phyloP scores from a whole-genome alignment of 768 basidiomycete species.

The Lanmaoa rubissima region DNA sequence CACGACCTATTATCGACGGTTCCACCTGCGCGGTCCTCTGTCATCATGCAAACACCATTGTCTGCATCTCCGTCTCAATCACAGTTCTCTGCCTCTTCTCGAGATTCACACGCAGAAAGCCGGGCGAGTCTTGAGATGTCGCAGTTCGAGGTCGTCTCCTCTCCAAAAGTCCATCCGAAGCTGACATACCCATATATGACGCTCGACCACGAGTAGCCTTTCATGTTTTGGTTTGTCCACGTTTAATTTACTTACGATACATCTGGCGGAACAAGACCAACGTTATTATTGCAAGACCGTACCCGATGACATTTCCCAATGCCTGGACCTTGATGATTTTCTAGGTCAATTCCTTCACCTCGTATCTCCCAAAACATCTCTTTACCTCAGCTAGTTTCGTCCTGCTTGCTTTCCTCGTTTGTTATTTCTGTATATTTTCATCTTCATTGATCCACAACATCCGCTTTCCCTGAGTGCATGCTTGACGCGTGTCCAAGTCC shows the following conservation, averaged over 20 bases:
- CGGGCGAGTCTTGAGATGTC: conserved; percentile 59
- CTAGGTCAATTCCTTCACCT: conserved; percentile 5
- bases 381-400: conserved; percentile 17
- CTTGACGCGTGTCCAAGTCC: conserved; percentile 20
- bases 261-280: conserved; percentile 10
- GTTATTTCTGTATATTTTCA: conserved; percentile 17
- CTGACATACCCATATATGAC: conserved; percentile 60
- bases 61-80: conserved; percentile 32
- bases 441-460: conserved; percentile 9
- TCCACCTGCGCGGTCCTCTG: conserved; percentile 11
- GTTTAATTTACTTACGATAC: conserved; percentile 18
- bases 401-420: conserved; percentile 21
- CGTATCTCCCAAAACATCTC: conserved; percentile 9
- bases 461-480: conserved; percentile 16
- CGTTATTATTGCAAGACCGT: conserved; percentile 17
- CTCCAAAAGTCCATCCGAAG: conserved; percentile 40
- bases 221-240: conserved; percentile 14
- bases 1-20: conserved; percentile 17
- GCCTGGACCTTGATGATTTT: conserved; percentile 5
- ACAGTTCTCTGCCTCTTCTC: conserved; percentile 22
- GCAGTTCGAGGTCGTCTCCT: conserved; percentile 65
- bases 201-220: conserved; percentile 41
- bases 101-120: conserved; percentile 32
- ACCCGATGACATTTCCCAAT: conserved; percentile 7
- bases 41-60: conserved; percentile 14